Conservation (phyloP, 805 yeast genomes). For the Vanderwaltozyma polyspora region DNA sequence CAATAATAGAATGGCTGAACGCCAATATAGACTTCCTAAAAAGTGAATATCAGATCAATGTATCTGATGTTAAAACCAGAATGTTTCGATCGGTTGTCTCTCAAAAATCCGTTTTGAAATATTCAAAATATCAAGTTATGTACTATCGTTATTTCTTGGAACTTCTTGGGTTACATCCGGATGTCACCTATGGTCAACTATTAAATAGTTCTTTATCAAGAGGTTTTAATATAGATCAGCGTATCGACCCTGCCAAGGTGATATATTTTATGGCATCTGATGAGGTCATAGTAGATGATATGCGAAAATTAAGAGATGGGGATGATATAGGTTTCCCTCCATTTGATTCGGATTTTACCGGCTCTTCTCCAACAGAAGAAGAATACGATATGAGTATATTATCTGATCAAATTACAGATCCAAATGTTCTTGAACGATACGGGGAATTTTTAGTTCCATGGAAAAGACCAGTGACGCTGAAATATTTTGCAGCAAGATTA, state of each 20-base stretch:
- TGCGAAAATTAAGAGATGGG: slow-evolving; percentile 37
- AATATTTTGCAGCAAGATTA: slow-evolving; percentile 44
- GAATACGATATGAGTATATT: slow-evolving; percentile 12
- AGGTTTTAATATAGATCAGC: slow-evolving; percentile 37
- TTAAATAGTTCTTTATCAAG: slow-evolving; percentile 38
- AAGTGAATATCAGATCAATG: slow-evolving; percentile 18
- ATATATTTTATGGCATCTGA: slow-evolving; percentile 32
- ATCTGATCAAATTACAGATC: slow-evolving; percentile 7
- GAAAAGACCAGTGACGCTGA: slow-evolving; percentile 44
- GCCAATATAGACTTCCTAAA: background rate
- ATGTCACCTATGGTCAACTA: slow-evolving; percentile 32
- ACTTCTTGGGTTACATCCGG: slow-evolving; percentile 21
- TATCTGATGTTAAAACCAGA: slow-evolving; percentile 58
- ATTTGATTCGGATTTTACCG: slow-evolving; percentile 25
- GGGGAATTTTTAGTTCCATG: slow-evolving; percentile 32
- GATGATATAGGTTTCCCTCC: slow-evolving; percentile 30
- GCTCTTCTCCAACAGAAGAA: background rate
- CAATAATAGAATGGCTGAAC: background rate
- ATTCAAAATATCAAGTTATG: slow-evolving; percentile 49
- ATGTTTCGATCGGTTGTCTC: slow-evolving; percentile 32
- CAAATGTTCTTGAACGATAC: slow-evolving; percentile 10
- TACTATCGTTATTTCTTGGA: slow-evolving; percentile 44
- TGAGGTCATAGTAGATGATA: slow-evolving; percentile 32
- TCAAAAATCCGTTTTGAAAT: slow-evolving; percentile 37
- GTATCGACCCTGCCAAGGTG: slow-evolving; percentile 33